Evolutionary conservation across 1,139 yeast species (phyloP).

Genomic region (Starmera stellimalicola): DNA sequence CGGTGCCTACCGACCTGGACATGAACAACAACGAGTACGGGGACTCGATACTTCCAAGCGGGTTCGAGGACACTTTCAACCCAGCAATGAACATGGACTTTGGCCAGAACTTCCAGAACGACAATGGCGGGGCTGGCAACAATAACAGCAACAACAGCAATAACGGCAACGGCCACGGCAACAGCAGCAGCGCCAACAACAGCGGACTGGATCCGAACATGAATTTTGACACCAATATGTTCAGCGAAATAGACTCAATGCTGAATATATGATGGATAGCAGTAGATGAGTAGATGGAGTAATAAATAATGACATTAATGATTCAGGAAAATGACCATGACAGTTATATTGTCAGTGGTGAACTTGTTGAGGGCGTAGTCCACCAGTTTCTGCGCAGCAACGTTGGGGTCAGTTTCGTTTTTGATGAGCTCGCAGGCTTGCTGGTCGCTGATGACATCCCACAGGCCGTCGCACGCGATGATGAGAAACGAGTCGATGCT

Average conservation of each 20-base stretch:
- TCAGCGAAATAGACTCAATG: constrained; percentile 23
- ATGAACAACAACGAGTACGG: constrained; percentile 5
- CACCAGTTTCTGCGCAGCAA: constrained; percentile 63
- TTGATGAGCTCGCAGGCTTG: constrained; percentile 68
- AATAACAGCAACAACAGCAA: constrained; percentile 1
- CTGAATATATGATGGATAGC: constrained; percentile 12
- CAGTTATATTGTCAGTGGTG: constrained; percentile 88
- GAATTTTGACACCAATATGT: constrained; percentile 17
- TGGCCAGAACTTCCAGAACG: constrained; percentile 1
- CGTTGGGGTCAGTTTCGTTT: constrained; percentile 45
- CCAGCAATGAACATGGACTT: constrained; percentile 19
- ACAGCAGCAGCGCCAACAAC: constrained; percentile 3
- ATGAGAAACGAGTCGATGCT: constrained; percentile 65
- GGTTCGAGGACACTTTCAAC: constrained; percentile 11
- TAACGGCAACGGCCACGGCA: constrained; percentile 3
- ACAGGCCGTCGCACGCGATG: constrained; percentile 88
- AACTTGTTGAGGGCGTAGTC: constrained; percentile 69
- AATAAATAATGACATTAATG: constrained; percentile 8
- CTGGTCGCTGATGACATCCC: constrained; percentile 86
- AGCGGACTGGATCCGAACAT: constrained; percentile 24
- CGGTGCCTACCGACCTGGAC: constrained; percentile 16
- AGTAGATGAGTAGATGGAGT: not conserved
- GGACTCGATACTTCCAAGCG: constrained; percentile 9
- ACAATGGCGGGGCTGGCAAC: constrained; percentile 5
- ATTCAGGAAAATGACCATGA: constrained; percentile 58